Conservation (phyloP, 305 asterid genomes). For the Fraxinus sp. region DNA sequence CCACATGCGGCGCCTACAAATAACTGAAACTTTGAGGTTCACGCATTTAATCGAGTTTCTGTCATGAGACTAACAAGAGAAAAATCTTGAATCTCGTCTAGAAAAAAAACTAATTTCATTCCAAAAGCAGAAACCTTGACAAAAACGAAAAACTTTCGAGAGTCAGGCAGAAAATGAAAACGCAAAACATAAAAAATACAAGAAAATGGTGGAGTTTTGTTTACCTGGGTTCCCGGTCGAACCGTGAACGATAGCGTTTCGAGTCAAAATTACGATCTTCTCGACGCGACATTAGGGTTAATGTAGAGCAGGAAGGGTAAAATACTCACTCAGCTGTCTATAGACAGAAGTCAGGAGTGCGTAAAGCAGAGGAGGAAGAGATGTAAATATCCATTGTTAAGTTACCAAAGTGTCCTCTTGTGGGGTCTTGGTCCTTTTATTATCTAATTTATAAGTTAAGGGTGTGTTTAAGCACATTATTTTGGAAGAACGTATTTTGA, state of each 20-base stretch:
- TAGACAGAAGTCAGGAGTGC: neutral
- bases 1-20: neutral
- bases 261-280: conserved; percentile 55
- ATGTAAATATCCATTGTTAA: too few species aligned
- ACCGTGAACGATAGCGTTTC: conserved; percentile 60
- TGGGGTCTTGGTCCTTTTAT: too few species aligned
- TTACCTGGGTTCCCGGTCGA: conserved; percentile 71
- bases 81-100: neutral
- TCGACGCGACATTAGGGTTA: conserved; percentile 54
- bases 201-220: neutral
- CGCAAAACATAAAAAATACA: neutral
- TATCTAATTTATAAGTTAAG: too few species aligned
- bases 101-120: neutral
- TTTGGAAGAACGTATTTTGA: too few species aligned
- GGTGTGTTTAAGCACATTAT: too few species aligned
- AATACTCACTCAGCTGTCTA: neutral
- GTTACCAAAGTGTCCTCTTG: too few species aligned
- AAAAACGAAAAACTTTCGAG: neutral
- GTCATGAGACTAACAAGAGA: neutral
- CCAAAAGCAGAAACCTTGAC: neutral
- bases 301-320: neutral
- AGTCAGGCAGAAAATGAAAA: neutral
- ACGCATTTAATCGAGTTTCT: neutral
- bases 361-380: neutral
- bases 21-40: neutral